phyloP scores from a whole-genome alignment of 2,329 filamentous ascomycete species.

The Pleurostoma richardsiae region DNA sequence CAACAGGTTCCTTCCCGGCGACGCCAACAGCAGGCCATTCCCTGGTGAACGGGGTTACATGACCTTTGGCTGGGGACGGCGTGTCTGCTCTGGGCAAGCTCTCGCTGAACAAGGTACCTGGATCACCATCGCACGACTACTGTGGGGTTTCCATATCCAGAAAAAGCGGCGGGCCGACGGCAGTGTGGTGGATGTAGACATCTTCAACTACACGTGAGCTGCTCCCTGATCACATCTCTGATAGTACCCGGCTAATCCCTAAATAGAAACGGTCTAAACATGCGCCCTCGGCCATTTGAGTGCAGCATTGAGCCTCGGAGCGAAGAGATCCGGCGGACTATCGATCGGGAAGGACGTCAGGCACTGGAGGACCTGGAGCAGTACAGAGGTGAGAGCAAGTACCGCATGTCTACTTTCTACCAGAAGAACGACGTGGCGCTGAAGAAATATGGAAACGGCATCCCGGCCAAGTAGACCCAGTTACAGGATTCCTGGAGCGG shows the following conservation, averaged over 20 bases:
- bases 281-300: conserved; percentile 50
- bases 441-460: conserved; percentile 19
- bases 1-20: conserved; percentile 31
- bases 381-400: conserved; percentile 52
- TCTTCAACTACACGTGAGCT: conserved; percentile 49
- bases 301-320: conserved; percentile 47
- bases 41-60: conserved; percentile 45
- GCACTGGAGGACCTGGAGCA: conserved; percentile 45
- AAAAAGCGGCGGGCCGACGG: conserved; percentile 30
- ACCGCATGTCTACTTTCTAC: conserved; percentile 50
- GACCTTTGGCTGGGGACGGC: conserved; percentile 52
- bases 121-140: conserved; percentile 49
- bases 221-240: conserved; percentile 1
- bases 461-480: too few species aligned
- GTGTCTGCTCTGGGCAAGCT: conserved; percentile 48
- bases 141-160: conserved; percentile 52
- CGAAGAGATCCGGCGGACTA: conserved; percentile 40
- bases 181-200: conserved; percentile 46
- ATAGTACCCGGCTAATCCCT: not conserved
- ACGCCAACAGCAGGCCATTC: conserved; percentile 35
- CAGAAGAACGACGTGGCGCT: conserved; percentile 24
- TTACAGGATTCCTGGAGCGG: too few species aligned
- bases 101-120: conserved; percentile 57
- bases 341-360: conserved; percentile 46
- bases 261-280: conserved; percentile 49